Base-by-base conservation (phyloP, 2,329 filamentous ascomycete species). In the Cryphonectria parasitica region DNA sequence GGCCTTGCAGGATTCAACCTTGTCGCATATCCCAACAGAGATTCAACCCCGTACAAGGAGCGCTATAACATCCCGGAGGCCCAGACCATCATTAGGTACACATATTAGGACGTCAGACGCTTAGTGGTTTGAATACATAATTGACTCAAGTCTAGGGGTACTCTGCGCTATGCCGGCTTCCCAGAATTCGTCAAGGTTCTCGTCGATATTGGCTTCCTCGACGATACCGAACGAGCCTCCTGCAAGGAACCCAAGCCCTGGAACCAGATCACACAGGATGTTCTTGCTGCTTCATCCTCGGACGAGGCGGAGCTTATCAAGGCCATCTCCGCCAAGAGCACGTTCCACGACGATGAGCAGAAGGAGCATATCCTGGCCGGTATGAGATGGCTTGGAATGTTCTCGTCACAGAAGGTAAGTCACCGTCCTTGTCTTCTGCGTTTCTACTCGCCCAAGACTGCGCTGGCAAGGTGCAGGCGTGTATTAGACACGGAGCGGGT, bases 1-100 rank as follows among this genome's bases (percentile, higher is more conserved):
- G 28, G 3, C 15, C 15, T 64, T n/a, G 41, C 19, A 64, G 61
- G 93, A 71, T 98, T 90, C 80, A 91, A 92, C 66, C 95, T 97
- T 77, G 94, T 98, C 75, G 94, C 92, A 58, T 98, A 98, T 83
- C 92, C 92, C 70, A 98, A 98, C 89, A 88, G 95, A 76, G 95
- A 98, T 83, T 95, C 71, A 28, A 96, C 93, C 22, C 86, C 88
- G 11, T 98, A 96, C 89, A 91, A 90, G 79, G 91, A 97, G 86
- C 90, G 93, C 73, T 98, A 98, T 13, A 83, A 89, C 82, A 98
- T 98, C 78, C 94, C 95, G 66, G 95, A 98, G 84, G 94, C 61
- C 2, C 61, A 64, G 41, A 64, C 61, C 25, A 64, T 64, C 13
- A 43, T 64, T 39, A 39, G 61, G 61, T 64, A 64, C 31, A 41